Conservation (phyloP, 1,139 yeast genomes). For the Geotrichum europaeum region DNA sequence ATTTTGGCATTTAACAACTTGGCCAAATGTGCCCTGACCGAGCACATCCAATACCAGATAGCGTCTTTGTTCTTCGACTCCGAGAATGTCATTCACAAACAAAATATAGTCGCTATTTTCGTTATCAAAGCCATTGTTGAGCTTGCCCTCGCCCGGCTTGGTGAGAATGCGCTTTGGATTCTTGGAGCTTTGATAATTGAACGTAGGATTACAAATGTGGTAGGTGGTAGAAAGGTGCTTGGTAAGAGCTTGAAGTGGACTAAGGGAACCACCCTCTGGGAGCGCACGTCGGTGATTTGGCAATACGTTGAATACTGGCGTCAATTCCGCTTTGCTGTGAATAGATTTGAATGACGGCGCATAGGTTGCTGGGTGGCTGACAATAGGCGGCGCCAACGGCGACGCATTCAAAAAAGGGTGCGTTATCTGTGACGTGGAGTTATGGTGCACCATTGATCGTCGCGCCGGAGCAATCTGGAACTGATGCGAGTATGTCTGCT, state of each 20-base stretch:
- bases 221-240: slow-evolving; percentile 74
- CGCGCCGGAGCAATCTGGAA: slow-evolving; percentile 2
- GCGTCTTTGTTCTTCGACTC: slow-evolving; percentile 75
- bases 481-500: not conserved
- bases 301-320: slow-evolving; percentile 55
- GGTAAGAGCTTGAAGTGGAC: slow-evolving; percentile 84
- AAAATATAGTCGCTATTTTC: slow-evolving; percentile 84
- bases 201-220: slow-evolving; percentile 79
- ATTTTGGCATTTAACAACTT: slow-evolving; percentile 95
- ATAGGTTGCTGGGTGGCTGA: slow-evolving; percentile 21
- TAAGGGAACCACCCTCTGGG: slow-evolving; percentile 67
- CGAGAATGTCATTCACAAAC: slow-evolving; percentile 89
- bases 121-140: slow-evolving; percentile 82
- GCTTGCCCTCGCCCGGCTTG: slow-evolving; percentile 80
- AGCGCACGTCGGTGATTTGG: slow-evolving; percentile 82
- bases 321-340: slow-evolving; percentile 47
- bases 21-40: slow-evolving; percentile 98
- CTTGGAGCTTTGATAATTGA: slow-evolving; percentile 74
- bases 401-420: slow-evolving; percentile 3
- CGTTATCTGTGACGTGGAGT: slow-evolving; percentile 17
- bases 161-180: slow-evolving; percentile 91
- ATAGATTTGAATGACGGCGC: slow-evolving; percentile 44
- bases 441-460: slow-evolving; percentile 9
- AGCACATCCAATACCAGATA: slow-evolving; percentile 83
- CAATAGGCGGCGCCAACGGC: not conserved